Conservation (phyloP, 768 basidiomycete genomes). For the Sporobolomyces pararoseus region DNA sequence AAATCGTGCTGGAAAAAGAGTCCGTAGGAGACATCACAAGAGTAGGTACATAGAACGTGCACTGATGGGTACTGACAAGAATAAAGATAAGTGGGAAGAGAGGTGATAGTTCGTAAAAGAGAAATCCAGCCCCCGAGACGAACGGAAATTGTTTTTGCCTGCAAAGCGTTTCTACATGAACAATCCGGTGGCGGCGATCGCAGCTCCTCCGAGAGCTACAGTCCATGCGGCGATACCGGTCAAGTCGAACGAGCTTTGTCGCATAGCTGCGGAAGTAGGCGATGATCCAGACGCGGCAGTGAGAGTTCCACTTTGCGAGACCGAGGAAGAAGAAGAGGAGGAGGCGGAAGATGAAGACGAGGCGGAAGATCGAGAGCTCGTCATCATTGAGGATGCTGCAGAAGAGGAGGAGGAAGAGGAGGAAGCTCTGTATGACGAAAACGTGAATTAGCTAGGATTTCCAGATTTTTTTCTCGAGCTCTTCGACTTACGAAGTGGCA, state of each 20-base stretch:
- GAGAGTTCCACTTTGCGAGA: constrained; percentile 4
- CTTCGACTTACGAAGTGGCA: constrained; percentile 4
- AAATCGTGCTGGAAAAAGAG: too few species aligned
- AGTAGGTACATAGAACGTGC: too few species aligned
- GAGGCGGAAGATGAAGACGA: background rate
- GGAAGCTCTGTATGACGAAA: background rate
- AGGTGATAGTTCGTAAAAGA: too few species aligned
- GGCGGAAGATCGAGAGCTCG: constrained; percentile 5
- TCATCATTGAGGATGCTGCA: background rate
- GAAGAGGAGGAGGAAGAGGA: constrained; percentile 1
- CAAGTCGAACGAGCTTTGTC: background rate
- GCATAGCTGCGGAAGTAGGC: background rate
- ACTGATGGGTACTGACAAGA: too few species aligned
- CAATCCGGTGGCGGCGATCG: constrained; percentile 11
- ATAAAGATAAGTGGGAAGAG: too few species aligned
- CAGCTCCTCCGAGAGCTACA: constrained; percentile 13
- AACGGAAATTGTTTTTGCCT: background rate
- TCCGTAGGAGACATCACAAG: too few species aligned
- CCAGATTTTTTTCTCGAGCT: too few species aligned
- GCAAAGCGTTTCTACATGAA: constrained; percentile 11
- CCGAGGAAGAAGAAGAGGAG: background rate
- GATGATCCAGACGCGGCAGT: constrained; percentile 10
- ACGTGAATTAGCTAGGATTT: background rate
- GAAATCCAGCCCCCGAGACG: too few species aligned
- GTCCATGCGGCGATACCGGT: background rate